Evolutionary conservation across 1,139 yeast genomes (phyloP).

Genomic region (Hansenula sp.): DNA sequence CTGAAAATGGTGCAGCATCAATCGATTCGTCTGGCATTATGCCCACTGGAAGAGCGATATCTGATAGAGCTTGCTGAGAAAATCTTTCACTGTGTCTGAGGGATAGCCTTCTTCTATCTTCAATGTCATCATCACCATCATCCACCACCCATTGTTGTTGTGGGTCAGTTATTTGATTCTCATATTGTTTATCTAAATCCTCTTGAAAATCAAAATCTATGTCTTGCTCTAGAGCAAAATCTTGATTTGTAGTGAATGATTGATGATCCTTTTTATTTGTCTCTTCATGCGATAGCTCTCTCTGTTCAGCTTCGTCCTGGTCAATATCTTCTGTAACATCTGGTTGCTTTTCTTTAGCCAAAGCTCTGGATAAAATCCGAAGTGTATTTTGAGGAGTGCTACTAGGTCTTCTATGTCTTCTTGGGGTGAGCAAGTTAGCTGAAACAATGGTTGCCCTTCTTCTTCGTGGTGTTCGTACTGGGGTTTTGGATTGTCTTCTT

Average conservation of each 20-base stretch:
- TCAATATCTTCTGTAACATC: neutral
- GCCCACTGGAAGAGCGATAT: conserved; percentile 21
- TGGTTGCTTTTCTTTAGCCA: conserved; percentile 12
- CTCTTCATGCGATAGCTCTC: too few species aligned
- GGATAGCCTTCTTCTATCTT: neutral
- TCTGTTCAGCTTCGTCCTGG: too few species aligned
- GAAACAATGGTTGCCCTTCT: conserved; percentile 19
- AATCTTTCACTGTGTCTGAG: neutral
- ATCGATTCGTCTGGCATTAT: conserved; percentile 14
- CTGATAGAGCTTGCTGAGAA: conserved; percentile 12
- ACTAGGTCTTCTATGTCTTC: conserved; percentile 16
- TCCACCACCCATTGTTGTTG: neutral
- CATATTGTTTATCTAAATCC: neutral
- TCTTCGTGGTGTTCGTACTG: conserved; percentile 21
- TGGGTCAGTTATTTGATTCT: neutral
- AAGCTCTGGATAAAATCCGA: conserved; percentile 15
- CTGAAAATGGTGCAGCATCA: conserved; percentile 3
- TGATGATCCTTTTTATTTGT: neutral
- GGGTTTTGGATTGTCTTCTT: conserved; percentile 14
- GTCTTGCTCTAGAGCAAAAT: neutral
- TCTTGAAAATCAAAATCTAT: conserved; percentile 2
- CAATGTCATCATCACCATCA: neutral
- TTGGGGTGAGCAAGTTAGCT: conserved; percentile 19
- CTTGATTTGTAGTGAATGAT: neutral
- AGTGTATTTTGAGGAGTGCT: conserved; percentile 18